Evolutionary conservation across 257 asterid genomes (phyloP), one percentile per base, ranked within the genome.

Genomic region (Leonotis leonurus): DNA sequence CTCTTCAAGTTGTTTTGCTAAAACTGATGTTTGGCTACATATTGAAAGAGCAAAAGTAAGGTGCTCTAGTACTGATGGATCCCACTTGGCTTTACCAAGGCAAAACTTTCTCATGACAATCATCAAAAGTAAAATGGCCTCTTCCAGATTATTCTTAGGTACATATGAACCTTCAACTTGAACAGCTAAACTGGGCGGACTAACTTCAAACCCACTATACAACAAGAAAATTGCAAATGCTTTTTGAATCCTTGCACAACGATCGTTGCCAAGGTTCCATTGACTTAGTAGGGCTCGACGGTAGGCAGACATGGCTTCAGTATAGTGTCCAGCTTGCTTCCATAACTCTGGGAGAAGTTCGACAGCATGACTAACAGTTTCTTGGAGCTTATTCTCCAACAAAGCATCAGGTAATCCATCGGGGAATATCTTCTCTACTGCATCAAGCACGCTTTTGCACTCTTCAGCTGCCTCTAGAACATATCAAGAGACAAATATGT

Each of bases 271-370:
- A 39, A 93, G 92, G 76, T 84, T 89, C 99, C 99, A 93, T 65
- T 89, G 99, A 74, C 94, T 87, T 64, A 89, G 87, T 64, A 93
- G 81, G 63, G 95, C 96, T 55, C 96, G 88, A 35, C 99, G 84
- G 69, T 87, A 93, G 56, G 96, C 89, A 61, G 87, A 52, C 81
- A 85, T 78, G 4, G 96, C 92, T 74, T 93, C 97, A 6, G 94
- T 46, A 67, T 74, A 78, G 68, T 33, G 51, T 8, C 86, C 92
- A 58, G 96, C 86, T 69, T 82, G 96, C 83, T 83, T 93, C 90
- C 86, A 89, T 46, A 93, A 74, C 75, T 89, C 96, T 5, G 99
- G 99, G 60, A 93, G 95, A 64, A 93, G 95, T 66, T 93, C 99
- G 51, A 89, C 96, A 56, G 99, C 95, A 71, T 69, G 96, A 71